Evolutionary conservation across 805 yeast species (phyloP), one percentile per base, ranked within the genome.

Genomic region (Sugiyamaella lignohabitans): DNA sequence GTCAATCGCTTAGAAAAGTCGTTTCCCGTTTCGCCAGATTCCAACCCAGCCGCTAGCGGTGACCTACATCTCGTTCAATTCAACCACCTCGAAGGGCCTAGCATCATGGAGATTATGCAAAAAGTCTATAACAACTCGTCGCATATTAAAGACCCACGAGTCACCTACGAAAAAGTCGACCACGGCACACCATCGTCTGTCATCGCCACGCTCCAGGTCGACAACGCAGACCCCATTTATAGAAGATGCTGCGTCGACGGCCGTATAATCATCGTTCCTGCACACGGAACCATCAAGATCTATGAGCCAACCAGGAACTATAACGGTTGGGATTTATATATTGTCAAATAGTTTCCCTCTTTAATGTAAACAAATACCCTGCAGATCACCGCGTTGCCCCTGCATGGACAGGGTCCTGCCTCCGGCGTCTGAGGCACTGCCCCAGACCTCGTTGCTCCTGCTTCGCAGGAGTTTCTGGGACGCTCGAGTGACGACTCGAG

Each of bases 201-300:
- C 18, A 27, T 21, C 53, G 35, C 54, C 16, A 27, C 48, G 11
- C 39, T 67, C 8, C 42, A 50, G 23, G 57, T 73, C 5, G 47
- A 59, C 0, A 62, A 58, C 4, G 49, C 53, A 2, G 71, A 68
- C 37, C 59, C 56, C 6, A 58, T 56, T 10, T 56, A 66, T n/a
- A 64, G 75, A 51, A 65, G 87, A 29, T 72, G 82, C 60, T 84
- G 91, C 57, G 58, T 84, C 10, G 93, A 84, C 61, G 93, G 93
- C 0, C 64, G 74, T 17, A 79, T 78, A 1, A 58, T 74, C 14
- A 51, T 57, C 11, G 52, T 57, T 2, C 58, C 61, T 1, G 52
- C 35, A 42, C 29, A 40, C 3, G 59, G 65, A 21, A 38, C 19
- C 34, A 63, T 56, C 16, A 21, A 18, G 6, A 35, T 63, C 5